Base-by-base conservation (phyloP, 495 filamentous ascomycete species). In the Paragyromitra xinjiangensis region DNA sequence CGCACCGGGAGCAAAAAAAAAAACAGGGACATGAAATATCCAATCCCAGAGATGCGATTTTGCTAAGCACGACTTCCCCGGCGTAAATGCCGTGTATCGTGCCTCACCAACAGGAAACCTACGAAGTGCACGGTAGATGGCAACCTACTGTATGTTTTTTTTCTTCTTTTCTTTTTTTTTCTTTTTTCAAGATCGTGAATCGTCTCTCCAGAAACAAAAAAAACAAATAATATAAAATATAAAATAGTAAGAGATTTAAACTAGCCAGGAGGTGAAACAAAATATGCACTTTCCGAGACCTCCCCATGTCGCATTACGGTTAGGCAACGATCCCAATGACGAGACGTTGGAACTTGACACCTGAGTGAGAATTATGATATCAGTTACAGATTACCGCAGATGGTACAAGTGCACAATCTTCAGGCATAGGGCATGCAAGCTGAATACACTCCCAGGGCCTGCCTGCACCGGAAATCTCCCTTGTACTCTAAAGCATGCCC, bases 361-460 rank as follows among this genome's bases (percentile, higher is more conserved):
- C 7, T n/a, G 48, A 75, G 42, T 71, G 64, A 71, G 59, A 16
- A 76, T 71, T 71, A 65, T 77, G 69, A 77, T 73, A 66, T 73
- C 73, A 72, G 69, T 39, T 65, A 65, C 44, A 71, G 51, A 50
- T 42, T 64, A 48, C 45, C 19, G 14, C 22, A 34, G 56, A 48
- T 63, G 37, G 29, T n/a, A 59, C 64, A 68, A 40, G 62, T 55
- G 48, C 48, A 69, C 37, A 66, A 37, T 45, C 37, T 26, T 66
- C 44, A 48, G 64, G 26, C 24, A 66, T 29, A 12, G 29, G 42
- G 11, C 42, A 51, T 71, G 56, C 14, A 62, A 62, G 56, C 19
- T 69, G 24, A 64, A 65, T 29, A n/a, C 42, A 6, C 44, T 63
- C 7, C 51, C 42, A 73, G 48, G 59, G 19, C 73, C 73, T 50